Percentiles rank a stretch among this genome's conserved stretches.
Evolutionary conservation across 257 asterid species (phyloP).

Genomic region (Nicotiana tabacum): DNA sequence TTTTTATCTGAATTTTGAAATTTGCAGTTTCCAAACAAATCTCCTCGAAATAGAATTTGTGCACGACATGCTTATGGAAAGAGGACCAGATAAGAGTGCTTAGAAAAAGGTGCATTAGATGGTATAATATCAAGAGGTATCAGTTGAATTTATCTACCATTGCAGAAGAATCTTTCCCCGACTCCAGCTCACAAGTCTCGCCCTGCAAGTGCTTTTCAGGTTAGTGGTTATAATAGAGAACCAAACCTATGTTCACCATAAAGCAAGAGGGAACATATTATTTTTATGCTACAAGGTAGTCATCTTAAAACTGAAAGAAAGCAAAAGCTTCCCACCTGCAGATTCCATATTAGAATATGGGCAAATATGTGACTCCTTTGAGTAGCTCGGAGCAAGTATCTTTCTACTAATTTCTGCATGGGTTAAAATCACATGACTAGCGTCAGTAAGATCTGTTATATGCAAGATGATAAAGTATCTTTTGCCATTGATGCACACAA

Average conservation of each 20-base stretch:
- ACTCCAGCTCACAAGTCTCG: slow-evolving; percentile 66
- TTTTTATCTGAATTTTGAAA: background rate
- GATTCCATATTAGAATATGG: slow-evolving; percentile 96
- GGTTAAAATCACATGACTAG: slow-evolving; percentile 12
- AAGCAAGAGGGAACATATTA: slow-evolving; percentile 9
- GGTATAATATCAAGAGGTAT: slow-evolving; percentile 4
- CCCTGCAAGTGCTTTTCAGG: slow-evolving; percentile 53
- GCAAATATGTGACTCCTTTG: slow-evolving; percentile 94
- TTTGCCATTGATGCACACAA: background rate
- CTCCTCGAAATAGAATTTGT: background rate
- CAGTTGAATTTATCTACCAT: slow-evolving; percentile 39
- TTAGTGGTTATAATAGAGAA: slow-evolving; percentile 18
- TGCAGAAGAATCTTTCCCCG: slow-evolving; percentile 61
- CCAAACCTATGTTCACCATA: slow-evolving; percentile 17
- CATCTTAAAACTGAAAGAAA: background rate
- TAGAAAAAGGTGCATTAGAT: background rate
- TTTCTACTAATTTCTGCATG: slow-evolving; percentile 90
- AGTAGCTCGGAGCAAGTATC: slow-evolving; percentile 97
- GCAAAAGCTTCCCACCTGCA: slow-evolving; percentile 53
- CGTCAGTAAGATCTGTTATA: slow-evolving; percentile 12
- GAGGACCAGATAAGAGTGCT: background rate
- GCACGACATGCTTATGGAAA: background rate
- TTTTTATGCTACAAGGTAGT: background rate
- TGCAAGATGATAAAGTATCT: background rate
- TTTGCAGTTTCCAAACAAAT: background rate